Evolutionary conservation across 1,284 basidiomycete genomes (phyloP).

Genomic region (Malassezia slooffiae): DNA sequence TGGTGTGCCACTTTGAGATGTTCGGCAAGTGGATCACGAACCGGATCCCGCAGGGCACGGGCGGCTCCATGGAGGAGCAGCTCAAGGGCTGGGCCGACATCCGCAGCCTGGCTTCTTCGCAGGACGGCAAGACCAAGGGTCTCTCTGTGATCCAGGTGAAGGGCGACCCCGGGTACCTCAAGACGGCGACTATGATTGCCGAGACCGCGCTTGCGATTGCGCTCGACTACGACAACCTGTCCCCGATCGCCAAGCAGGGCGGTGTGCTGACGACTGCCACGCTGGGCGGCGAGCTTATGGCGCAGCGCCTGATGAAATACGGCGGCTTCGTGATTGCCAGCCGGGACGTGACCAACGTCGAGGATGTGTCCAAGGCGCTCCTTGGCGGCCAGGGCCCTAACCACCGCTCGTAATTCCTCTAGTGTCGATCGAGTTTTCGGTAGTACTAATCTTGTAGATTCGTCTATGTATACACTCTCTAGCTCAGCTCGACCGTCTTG

Average conservation of each 20-base stretch:
- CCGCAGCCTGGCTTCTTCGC: conserved; percentile 48
- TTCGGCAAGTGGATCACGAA: too few species aligned
- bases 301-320: conserved; percentile 56
- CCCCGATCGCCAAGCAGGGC: conserved; percentile 55
- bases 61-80: conserved; percentile 9
- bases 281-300: conserved; percentile 62
- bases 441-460: not conserved
- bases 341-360: conserved; percentile 4
- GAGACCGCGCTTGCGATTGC: conserved; percentile 64
- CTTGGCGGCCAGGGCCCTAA: not conserved
- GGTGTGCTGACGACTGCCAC: conserved; percentile 68
- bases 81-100: conserved; percentile 9
- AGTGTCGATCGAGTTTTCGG: not conserved
- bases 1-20: too few species aligned
- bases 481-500: conserved; percentile 9
- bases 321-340: conserved; percentile 52
- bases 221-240: conserved; percentile 52
- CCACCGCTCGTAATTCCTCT: not conserved
- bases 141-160: conserved; percentile 58
- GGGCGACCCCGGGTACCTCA: conserved; percentile 69
- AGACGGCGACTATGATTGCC: conserved; percentile 60
- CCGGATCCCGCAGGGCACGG: conserved; percentile 5
- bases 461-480: not conserved
- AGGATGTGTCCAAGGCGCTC: not conserved
- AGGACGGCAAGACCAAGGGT: conserved; percentile 49